phyloP scores from a whole-genome alignment of 2,329 filamentous ascomycete species.

The Fusarium sambucinum region DNA sequence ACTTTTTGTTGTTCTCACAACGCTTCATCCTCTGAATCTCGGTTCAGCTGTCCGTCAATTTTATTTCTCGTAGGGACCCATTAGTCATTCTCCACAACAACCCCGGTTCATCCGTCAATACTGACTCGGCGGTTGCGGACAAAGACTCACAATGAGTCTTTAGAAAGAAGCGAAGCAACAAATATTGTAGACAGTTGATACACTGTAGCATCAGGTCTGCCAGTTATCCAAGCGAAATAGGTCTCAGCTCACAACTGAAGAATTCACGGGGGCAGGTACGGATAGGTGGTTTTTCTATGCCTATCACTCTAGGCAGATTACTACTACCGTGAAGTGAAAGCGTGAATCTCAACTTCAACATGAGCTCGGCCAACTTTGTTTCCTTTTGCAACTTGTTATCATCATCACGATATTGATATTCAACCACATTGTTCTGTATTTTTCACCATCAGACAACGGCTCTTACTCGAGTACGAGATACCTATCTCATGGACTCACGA shows the following conservation, averaged over 20 bases:
- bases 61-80: conserved; percentile 3
- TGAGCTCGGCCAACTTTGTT: background rate
- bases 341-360: background rate
- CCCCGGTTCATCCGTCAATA: background rate
- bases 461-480: conserved; percentile 1
- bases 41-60: conserved; percentile 7
- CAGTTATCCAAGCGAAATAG: background rate
- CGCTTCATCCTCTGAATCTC: conserved; percentile 11
- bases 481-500: conserved; percentile 2
- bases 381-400: background rate
- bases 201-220: background rate
- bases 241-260: background rate
- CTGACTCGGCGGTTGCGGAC: conserved; percentile 22
- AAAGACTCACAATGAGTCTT: conserved; percentile 2
- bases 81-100: conserved; percentile 9
- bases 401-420: background rate
- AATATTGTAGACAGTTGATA: background rate
- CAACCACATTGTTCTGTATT: background rate
- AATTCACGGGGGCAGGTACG: background rate
- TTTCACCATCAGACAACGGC: background rate
- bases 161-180: background rate
- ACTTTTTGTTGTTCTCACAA: background rate
- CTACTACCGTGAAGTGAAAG: background rate
- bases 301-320: background rate
- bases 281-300: background rate